Base-by-base conservation (phyloP, 148 eudicot genomes). In the Tetragonia tetragonoides region DNA sequence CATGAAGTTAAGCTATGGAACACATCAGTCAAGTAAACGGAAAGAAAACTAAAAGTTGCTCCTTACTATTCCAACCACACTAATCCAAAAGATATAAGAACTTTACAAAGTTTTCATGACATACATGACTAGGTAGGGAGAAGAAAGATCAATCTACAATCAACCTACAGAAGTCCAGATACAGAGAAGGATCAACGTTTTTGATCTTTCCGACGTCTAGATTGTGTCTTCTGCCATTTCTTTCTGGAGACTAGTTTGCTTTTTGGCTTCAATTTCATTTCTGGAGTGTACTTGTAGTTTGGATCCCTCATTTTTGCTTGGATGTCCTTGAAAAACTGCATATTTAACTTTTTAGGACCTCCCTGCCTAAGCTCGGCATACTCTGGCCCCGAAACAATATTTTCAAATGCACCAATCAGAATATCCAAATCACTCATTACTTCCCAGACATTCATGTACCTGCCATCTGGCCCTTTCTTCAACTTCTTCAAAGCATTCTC, bases 241-340 rank as follows among this genome's bases (percentile, higher is more conserved):
- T 90, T 91, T 72, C 83, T 88, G 0, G 83, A 83, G n/a, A 95
- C 93, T 24, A 91, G 57, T 79, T 92, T 93, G 87, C 92, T 95
- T 85, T 95, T 95, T 12, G 97, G 99, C 83, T 91, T 95, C 69
- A 95, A 80, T 83, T 93, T 95, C 80, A 95, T 46, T 81, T 93
- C 97, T 4, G 97, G 97, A 37, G 97, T 89, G 68, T 85, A 95
- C 75, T 90, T 89, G 66, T 89, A 95, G 77, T 90, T 93, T 10
- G 97, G 97, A 84, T 91, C 99, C 74, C 99, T 88, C 99, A 95
- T 95, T 16, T 86, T 86, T 17, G 92, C 94, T 83, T 95, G 99
- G 74, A 95, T 91, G 39, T 93, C 99, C 90, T 93, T 93, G 74
- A 95, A 95, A 71, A 91, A 95, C 79, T 93, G 79, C 84, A 95